Evolutionary conservation across 1,284 basidiomycete genomes (phyloP), one percentile per base, ranked within the genome.

Genomic region (Cryptococcus sp.): DNA sequence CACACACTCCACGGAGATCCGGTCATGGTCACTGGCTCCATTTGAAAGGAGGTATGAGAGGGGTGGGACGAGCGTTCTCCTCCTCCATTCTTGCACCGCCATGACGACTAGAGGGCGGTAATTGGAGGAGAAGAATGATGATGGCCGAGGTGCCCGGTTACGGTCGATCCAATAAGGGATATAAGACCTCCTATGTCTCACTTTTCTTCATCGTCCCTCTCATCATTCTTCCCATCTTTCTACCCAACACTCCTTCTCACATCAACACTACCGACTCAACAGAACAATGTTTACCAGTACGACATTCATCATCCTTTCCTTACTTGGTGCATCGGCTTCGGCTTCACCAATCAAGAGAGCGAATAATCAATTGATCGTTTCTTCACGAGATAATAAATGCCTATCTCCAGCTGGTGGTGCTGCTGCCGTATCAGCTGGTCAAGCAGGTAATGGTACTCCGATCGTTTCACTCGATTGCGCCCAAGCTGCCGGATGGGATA

Each of bases 401-500:
- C 19, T 43, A 7, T 43, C 41, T 7, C 41, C 41, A 16, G 13
- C 13, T 7, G 28, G 28, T 28, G 28, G 45, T 16, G 32, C 34
- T 7, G 28, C 19, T 23, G 45, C 45, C 9, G 41, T 43, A 16
- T 4, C 41, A 4, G 21, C 21, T 22, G 19, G 19, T 22, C 41
- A 43, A 22, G 19, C 9, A 5, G 41, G 23, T 43, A 45, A 54
- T 21, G 52, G 52, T 21, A 46, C 42, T 31, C 25, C 44, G 23
- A 36, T 54, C 24, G 37, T 39, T n/a, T 50, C 52, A 16, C 44
- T 49, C 16, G 52, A 54, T 32, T 54, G 52, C 32, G 36, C 43
- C 40, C 24, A 42, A 11, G 52, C 52, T 21, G 37, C 45, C 14
- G 46, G 40, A n/a, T 59, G 57, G 57, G 49, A 54, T 39, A 54